Evolutionary conservation across 1,139 yeast species (phyloP).

Genomic region (Geotrichum candidum): DNA sequence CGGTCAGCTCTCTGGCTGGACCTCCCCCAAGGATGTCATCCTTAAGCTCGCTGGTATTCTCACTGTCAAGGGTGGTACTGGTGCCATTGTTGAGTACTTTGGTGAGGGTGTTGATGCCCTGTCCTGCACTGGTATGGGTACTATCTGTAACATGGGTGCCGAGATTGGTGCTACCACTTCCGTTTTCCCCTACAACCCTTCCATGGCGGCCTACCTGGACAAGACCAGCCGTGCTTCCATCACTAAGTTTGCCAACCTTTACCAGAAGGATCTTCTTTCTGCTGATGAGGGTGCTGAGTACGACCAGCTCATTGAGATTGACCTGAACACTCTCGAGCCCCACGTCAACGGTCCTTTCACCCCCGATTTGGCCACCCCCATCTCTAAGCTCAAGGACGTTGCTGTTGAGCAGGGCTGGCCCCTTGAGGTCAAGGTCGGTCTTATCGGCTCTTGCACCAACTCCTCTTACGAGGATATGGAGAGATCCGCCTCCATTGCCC

Average conservation of each 20-base stretch:
- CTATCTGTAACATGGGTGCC: slow-evolving; percentile 99
- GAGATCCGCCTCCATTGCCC: slow-evolving; percentile 80
- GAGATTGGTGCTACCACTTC: slow-evolving; percentile 98
- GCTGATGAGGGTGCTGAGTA: slow-evolving; percentile 83
- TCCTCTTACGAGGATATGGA: slow-evolving; percentile 98
- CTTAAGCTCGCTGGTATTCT: slow-evolving; percentile 81
- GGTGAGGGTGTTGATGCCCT: slow-evolving; percentile 86
- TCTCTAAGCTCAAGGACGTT: slow-evolving; percentile 60
- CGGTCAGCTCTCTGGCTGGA: slow-evolving; percentile 84
- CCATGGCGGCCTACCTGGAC: slow-evolving; percentile 71
- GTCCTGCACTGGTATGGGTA: slow-evolving; percentile 98
- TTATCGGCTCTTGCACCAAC: slow-evolving; percentile 96
- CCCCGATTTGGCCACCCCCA: slow-evolving; percentile 86
- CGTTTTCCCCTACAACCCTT: slow-evolving; percentile 88
- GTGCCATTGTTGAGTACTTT: slow-evolving; percentile 87
- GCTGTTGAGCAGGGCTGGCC: slow-evolving; percentile 78
- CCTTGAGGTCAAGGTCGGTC: slow-evolving; percentile 56
- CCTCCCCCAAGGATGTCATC: slow-evolving; percentile 93
- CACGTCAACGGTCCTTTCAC: slow-evolving; percentile 93
- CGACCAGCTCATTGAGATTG: slow-evolving; percentile 76
- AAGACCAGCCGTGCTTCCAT: slow-evolving; percentile 80
- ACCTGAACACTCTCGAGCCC: slow-evolving; percentile 73
- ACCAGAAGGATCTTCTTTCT: slow-evolving; percentile 50
- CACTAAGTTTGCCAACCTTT: slow-evolving; percentile 58
- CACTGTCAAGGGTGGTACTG: slow-evolving; percentile 97